These are phyloP conservation scores for Lachnellula occidentalis DNA, from an alignment of 2,329 filamentous ascomycete species.

Conservation along the genomic window DNA sequence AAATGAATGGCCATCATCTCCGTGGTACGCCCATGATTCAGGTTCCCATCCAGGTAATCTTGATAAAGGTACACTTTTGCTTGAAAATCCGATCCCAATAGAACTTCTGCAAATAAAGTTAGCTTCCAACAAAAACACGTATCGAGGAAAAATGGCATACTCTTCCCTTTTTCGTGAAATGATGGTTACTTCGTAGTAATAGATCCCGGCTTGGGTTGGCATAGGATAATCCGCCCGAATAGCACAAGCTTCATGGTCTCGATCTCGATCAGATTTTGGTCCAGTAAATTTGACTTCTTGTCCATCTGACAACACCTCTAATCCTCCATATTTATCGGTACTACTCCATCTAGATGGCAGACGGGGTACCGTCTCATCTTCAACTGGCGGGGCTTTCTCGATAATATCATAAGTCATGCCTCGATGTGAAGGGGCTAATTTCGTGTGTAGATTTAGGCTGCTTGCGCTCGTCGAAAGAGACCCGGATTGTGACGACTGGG, in stretches of 20 bases:
- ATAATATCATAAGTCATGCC: conserved; percentile 81
- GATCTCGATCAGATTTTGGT: conserved; percentile 41
- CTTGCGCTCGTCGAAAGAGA: conserved; percentile 51
- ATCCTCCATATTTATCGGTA: conserved; percentile 63
- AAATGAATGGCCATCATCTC: conserved; percentile 61
- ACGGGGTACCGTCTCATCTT: conserved; percentile 59
- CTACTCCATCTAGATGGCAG: conserved; percentile 81
- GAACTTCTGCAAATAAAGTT: conserved; percentile 41
- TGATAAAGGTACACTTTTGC: conserved; percentile 46
- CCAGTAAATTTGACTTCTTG: conserved; percentile 61
- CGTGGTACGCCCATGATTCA: conserved; percentile 64
- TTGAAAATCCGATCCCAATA: conserved; percentile 59
- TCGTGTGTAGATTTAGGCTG: conserved; percentile 46
- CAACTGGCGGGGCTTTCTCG: conserved; percentile 60
- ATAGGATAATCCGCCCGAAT: conserved; percentile 82
- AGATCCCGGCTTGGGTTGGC: conserved; percentile 85
- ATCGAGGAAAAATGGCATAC: conserved; percentile 36
- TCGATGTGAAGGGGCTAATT: conserved; percentile 60
- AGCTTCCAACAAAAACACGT: conserved; percentile 5
- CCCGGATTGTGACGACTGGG: conserved; percentile 39
- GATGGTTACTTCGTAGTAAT: conserved; percentile 79
- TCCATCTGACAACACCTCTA: conserved; percentile 72
- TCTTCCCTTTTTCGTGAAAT: conserved; percentile 62
- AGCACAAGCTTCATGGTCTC: conserved; percentile 70
- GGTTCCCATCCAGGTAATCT: conserved; percentile 62